Evolutionary conservation across 2,329 filamentous ascomycete genomes (phyloP), one percentile per base, ranked within the genome.

Genomic region (Coniochaeta ligniaria): DNA sequence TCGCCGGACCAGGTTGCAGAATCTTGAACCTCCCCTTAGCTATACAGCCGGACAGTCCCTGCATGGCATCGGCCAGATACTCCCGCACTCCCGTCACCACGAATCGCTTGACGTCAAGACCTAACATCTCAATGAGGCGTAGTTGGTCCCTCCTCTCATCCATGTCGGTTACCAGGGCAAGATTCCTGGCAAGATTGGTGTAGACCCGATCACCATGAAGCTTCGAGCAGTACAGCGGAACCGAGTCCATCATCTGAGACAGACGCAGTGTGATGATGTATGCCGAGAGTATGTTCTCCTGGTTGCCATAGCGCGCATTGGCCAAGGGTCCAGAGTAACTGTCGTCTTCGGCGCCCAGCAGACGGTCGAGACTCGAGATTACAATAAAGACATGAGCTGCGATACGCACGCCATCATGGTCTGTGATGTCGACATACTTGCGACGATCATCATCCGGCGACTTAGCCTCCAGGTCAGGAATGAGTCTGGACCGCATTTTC

Each of bases 181-280:
- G 77, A 60, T 96, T 89, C 59, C 85, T 83, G 61, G 88, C 91
- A 57, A 99, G 80, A 17, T 88, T 87, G 60, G 86, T 83, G 66
- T 92, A 87, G 63, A 83, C 82, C 63, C 88, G 82, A 14, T 84
- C 78, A 7, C 80, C 76, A 11, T 84, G 80, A 14, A 99, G 79
- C 67, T 91, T 88, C 9, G 92, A 92, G 63, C 91, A 93, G 72
- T 99, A 99, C 0, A 96, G 78, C 0, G 95, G 93, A 60, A 96
- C 89, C 47, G 95, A 76, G 63, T 94, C 88, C 62, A 89, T 85
- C 60, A 95, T 84, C 36, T 86, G 85, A 17, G 85, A 84, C 55
- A 89, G 80, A 50, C 90, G 86, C 41, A 99, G 76, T 63, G 90
- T 87, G 67, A 90, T 89, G 60, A 96, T 89, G 71, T 98, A 98